Evolutionary conservation across 2,329 filamentous ascomycete genomes (phyloP).

Genomic region (Hypoxylon sp.): DNA sequence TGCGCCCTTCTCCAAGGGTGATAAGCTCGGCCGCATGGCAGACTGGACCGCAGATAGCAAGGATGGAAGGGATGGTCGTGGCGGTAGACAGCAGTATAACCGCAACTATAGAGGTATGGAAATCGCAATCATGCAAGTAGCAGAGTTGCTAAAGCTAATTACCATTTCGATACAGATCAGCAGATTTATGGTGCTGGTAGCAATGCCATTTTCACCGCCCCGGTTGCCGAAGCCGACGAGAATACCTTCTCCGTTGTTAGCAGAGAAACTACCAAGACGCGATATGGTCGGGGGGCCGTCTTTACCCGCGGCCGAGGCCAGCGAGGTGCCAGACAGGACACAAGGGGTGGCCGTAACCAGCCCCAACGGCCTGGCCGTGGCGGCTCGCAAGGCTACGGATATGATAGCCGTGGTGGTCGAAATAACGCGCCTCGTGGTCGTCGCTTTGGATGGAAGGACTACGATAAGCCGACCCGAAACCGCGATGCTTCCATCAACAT

Average conservation of each 20-base stretch:
- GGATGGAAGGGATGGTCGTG: conserved; percentile 76
- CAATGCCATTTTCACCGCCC: conserved; percentile 87
- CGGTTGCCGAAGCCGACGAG: conserved; percentile 88
- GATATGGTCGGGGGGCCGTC: conserved; percentile 89
- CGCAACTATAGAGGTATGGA: conserved; percentile 87
- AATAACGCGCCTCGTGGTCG: conserved; percentile 79
- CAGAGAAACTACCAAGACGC: conserved; percentile 86
- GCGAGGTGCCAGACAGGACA: conserved; percentile 74
- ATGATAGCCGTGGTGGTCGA: conserved; percentile 79
- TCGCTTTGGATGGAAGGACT: conserved; percentile 98
- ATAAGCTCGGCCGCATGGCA: conserved; percentile 98
- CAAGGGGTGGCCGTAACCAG: conserved; percentile 67
- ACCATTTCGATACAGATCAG: conserved; percentile 72
- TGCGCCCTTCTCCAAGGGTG: conserved; percentile 97
- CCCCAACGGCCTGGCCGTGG: conserved; percentile 79
- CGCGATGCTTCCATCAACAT: conserved; percentile 96
- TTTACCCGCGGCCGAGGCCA: conserved; percentile 91
- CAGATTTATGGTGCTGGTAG: conserved; percentile 95
- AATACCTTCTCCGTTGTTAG: conserved; percentile 98
- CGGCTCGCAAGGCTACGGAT: conserved; percentile 74
- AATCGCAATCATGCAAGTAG: not conserved
- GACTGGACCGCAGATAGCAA: conserved; percentile 97
- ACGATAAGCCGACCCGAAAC: conserved; percentile 96
- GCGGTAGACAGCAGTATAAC: conserved; percentile 89
- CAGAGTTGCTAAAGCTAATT: conserved; percentile 31